These are phyloP conservation scores for Penicillium fuscoglaucum DNA, from an alignment of 2,329 filamentous ascomycete genomes.

Conservation along the genomic window DNA sequence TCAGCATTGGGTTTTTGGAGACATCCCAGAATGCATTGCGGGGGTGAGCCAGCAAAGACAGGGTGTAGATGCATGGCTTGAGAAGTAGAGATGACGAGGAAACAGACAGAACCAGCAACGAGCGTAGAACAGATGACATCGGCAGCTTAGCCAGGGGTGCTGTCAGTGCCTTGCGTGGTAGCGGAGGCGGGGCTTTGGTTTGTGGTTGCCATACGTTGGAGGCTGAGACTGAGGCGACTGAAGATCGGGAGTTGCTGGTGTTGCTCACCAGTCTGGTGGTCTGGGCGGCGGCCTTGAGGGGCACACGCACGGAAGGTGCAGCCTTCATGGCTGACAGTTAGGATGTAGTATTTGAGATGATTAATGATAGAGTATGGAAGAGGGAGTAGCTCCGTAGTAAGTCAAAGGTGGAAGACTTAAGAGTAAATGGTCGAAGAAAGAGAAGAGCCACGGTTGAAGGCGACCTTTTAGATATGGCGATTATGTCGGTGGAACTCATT, in stretches of 20 bases:
- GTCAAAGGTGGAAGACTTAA: background rate
- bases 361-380: background rate
- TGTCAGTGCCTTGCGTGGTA: constrained; percentile 26
- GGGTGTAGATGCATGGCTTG: constrained; percentile 67
- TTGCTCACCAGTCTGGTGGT: constrained; percentile 32
- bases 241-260: constrained; percentile 36
- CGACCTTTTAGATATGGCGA: constrained; percentile 7
- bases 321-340: constrained; percentile 28
- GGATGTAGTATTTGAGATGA: background rate
- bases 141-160: constrained; percentile 40
- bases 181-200: constrained; percentile 20
- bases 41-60: constrained; percentile 57
- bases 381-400: background rate
- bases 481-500: constrained; percentile 5
- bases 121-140: constrained; percentile 40
- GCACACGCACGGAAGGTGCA: constrained; percentile 31
- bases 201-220: constrained; percentile 26
- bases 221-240: constrained; percentile 32
- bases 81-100: constrained; percentile 58
- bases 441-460: constrained; percentile 12
- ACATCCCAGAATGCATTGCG: constrained; percentile 49
- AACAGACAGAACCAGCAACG: constrained; percentile 39
- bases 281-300: constrained; percentile 16
- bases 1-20: constrained; percentile 50
- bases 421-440: background rate